A percentile compares a stretch with the other conserved stretches of the same genome.
Evolutionary conservation across 2,329 filamentous ascomycete genomes (phyloP).

Genomic region (Xylaria sp.): DNA sequence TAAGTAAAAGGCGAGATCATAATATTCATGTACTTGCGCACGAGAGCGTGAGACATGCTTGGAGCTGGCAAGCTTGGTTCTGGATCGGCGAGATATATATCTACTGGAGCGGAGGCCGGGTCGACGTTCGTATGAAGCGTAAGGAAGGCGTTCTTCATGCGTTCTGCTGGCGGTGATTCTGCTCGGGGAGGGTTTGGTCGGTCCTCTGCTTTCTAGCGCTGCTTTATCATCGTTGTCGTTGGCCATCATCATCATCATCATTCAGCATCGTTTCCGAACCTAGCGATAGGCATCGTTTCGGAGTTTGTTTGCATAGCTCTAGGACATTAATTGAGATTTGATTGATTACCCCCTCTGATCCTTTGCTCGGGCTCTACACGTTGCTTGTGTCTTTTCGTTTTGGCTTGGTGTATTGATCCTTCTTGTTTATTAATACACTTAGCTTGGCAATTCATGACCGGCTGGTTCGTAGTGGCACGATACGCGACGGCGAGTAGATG

Average conservation of each 20-base stretch:
- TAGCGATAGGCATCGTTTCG: conserved; percentile 31
- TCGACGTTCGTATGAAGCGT: too few species aligned
- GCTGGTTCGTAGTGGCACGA: background rate
- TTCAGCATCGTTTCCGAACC: conserved; percentile 16
- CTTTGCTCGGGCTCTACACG: background rate
- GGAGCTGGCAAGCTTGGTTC: too few species aligned
- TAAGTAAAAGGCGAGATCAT: too few species aligned
- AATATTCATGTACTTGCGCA: too few species aligned
- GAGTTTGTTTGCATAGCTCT: conserved; percentile 30
- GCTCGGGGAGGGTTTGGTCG: conserved; percentile 44
- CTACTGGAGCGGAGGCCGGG: too few species aligned
- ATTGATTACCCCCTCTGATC: background rate
- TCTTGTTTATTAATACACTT: background rate
- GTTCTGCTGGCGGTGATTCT: background rate
- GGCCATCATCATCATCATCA: background rate
- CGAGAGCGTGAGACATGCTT: too few species aligned
- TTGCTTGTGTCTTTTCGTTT: background rate
- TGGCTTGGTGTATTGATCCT: background rate
- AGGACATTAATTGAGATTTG: background rate
- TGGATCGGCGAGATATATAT: too few species aligned
- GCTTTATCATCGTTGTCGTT: background rate
- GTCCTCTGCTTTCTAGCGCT: too few species aligned
- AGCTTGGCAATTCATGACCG: background rate
- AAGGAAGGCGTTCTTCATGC: too few species aligned
- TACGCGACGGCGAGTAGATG: background rate